A percentile compares a stretch with the other conserved stretches of the same genome.
Evolutionary conservation across 2,329 filamentous ascomycete species (phyloP).

Genomic region (Botrytis elliptica): DNA sequence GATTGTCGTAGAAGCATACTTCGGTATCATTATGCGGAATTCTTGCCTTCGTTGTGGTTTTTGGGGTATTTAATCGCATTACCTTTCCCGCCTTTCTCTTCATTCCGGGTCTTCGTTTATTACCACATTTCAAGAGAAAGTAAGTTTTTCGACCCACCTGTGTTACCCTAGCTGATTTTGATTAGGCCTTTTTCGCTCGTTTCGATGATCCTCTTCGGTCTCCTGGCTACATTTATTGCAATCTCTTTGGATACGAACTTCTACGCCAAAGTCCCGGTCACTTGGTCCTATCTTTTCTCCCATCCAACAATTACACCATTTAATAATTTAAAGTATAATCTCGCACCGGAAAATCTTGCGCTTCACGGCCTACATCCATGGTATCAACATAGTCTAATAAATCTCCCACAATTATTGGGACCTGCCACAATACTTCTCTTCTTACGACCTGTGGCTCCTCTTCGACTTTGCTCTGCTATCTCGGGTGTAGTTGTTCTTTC

Average conservation of each 20-base stretch:
- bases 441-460: slow-evolving; percentile 54
- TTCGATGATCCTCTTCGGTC: slow-evolving; percentile 62
- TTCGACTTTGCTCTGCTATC: slow-evolving; percentile 70
- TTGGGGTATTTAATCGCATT: slow-evolving; percentile 93
- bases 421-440: slow-evolving; percentile 65
- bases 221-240: slow-evolving; percentile 68
- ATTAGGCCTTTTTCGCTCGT: slow-evolving; percentile 59
- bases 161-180: slow-evolving; percentile 21
- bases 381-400: slow-evolving; percentile 73
- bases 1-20: slow-evolving; percentile 60
- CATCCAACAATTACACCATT: slow-evolving; percentile 72
- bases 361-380: slow-evolving; percentile 75
- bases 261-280: slow-evolving; percentile 64
- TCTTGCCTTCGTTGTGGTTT: slow-evolving; percentile 76
- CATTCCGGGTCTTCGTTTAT: slow-evolving; percentile 76
- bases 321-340: slow-evolving; percentile 77
- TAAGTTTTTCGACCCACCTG: slow-evolving; percentile 44
- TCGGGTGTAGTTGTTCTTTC: slow-evolving; percentile 70
- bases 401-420: slow-evolving; percentile 70
- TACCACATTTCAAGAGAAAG: slow-evolving; percentile 84
- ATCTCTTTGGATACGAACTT: slow-evolving; percentile 83
- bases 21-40: slow-evolving; percentile 73
- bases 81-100: slow-evolving; percentile 93
- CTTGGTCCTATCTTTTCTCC: slow-evolving; percentile 61
- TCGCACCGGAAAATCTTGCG: slow-evolving; percentile 66